Evolutionary conservation across 805 yeast species (phyloP).

Genomic region (Cyberlindnera japonica): DNA sequence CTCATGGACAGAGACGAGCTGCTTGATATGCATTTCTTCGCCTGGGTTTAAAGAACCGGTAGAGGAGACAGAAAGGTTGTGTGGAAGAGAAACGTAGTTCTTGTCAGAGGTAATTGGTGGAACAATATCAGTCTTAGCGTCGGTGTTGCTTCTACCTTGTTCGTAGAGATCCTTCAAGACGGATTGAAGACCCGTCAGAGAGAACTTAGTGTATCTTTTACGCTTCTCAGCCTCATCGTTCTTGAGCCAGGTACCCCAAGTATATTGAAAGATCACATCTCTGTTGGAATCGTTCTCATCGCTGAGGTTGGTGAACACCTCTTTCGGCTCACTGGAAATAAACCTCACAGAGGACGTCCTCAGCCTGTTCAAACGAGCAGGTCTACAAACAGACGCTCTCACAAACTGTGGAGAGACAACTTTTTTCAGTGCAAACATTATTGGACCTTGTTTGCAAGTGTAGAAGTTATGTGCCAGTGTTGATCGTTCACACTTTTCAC

Average conservation of each 20-base stretch:
- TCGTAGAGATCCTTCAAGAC: conserved; percentile 44
- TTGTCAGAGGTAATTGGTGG: conserved; percentile 37
- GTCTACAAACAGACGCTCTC: conserved; percentile 8
- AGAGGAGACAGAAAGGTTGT: conserved; percentile 41
- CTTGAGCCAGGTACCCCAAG: conserved; percentile 94
- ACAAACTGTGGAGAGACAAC: conserved; percentile 12
- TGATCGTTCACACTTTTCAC: not conserved
- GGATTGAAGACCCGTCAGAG: conserved; percentile 68
- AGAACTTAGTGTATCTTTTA: conserved; percentile 75
- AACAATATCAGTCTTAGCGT: conserved; percentile 23
- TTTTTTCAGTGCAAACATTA: conserved; percentile 20
- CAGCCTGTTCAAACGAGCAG: no score
- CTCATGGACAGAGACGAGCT: conserved; percentile 83
- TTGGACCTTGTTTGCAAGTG: not conserved
- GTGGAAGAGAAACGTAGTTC: conserved; percentile 41
- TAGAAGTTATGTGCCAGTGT: not conserved
- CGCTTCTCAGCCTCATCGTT: conserved; percentile 73
- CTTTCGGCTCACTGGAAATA: conserved; percentile 30
- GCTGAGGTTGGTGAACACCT: conserved; percentile 46
- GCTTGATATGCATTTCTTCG: conserved; percentile 51
- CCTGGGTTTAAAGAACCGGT: conserved; percentile 43
- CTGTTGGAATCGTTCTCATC: conserved; percentile 66
- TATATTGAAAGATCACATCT: conserved; percentile 73
- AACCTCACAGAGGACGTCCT: conserved; percentile 29
- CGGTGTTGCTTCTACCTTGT: conserved; percentile 34